Evolutionary conservation across 148 eudicot species (phyloP).

Genomic region (Spergularia marina): DNA sequence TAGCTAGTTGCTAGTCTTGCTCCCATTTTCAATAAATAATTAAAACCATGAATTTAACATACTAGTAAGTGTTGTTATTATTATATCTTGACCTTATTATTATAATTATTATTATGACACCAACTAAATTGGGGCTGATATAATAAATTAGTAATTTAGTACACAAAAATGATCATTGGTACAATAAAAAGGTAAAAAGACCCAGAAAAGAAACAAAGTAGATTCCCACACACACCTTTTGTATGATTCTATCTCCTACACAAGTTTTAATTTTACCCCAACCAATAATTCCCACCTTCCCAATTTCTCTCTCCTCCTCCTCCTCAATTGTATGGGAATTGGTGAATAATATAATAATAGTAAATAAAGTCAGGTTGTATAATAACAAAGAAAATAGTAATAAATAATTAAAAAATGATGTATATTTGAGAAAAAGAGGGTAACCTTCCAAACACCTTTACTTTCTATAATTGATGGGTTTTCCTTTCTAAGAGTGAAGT

Average conservation of each 20-base stretch:
- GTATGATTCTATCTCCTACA: conserved; percentile 16
- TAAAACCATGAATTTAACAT: not conserved
- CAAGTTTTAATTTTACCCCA: not conserved
- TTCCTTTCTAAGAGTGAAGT: conserved; percentile 6
- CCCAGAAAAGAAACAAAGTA: not conserved
- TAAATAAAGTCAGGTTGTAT: not conserved
- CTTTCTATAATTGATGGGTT: conserved; percentile 3
- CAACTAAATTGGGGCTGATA: too few species aligned
- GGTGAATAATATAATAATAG: not conserved
- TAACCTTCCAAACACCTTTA: conserved; percentile 17
- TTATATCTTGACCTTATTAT: too few species aligned
- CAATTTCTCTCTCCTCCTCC: not conserved
- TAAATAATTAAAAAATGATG: not conserved
- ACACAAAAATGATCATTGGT: not conserved
- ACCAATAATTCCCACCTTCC: conserved; percentile 20
- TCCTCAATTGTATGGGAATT: conserved; percentile 11
- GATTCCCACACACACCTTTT: conserved; percentile 24
- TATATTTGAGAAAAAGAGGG: not conserved
- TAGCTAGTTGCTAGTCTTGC: too few species aligned
- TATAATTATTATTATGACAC: not conserved
- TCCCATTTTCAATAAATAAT: too few species aligned
- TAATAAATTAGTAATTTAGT: too few species aligned
- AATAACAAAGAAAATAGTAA: too few species aligned
- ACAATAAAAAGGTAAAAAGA: not conserved
- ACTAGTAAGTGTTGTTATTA: too few species aligned